Percentiles rank a stretch among this genome's conserved stretches.
These are phyloP conservation scores for Aspergillus sp. DNA, from an alignment of 2,329 filamentous ascomycete species.

Conservation along the genomic window DNA sequence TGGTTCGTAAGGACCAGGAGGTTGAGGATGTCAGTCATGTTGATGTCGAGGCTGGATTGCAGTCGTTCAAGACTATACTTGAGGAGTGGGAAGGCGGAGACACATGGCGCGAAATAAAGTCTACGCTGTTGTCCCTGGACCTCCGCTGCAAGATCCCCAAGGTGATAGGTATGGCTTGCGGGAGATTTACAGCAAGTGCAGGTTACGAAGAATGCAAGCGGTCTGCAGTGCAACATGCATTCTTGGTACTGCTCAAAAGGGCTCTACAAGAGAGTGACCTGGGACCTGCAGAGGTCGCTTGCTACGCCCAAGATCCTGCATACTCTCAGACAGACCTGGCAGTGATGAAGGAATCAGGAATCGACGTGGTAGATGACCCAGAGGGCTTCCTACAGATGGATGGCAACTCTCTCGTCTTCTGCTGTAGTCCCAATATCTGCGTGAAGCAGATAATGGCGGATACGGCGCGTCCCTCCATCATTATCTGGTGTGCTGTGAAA, in stretches of 20 bases:
- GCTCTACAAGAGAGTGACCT: not conserved
- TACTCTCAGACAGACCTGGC: conserved; percentile 13
- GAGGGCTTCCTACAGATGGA: conserved; percentile 33
- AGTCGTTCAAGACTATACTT: not conserved
- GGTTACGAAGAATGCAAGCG: not conserved
- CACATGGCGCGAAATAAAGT: not conserved
- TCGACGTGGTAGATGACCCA: conserved; percentile 16
- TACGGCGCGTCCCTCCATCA: conserved; percentile 24
- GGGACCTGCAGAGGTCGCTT: not conserved
- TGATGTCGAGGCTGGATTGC: not conserved
- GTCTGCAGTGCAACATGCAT: conserved; percentile 12
- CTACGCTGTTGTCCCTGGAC: not conserved
- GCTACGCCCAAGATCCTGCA: conserved; percentile 17
- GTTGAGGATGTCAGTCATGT: too few species aligned
- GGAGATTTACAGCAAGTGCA: not conserved
- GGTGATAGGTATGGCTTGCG: conserved; percentile 1
- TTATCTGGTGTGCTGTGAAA: conserved; percentile 15
- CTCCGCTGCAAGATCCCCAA: not conserved
- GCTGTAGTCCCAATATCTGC: conserved; percentile 24
- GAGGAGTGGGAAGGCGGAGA: not conserved
- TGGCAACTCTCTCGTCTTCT: conserved; percentile 31
- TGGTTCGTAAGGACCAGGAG: not conserved
- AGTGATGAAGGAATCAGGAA: conserved; percentile 2
- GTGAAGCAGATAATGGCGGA: conserved; percentile 37
- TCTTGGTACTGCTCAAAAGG: not conserved